Evolutionary conservation across 78 protist species (phyloP).

Genomic region (Anaeramoeba flamelloides): DNA sequence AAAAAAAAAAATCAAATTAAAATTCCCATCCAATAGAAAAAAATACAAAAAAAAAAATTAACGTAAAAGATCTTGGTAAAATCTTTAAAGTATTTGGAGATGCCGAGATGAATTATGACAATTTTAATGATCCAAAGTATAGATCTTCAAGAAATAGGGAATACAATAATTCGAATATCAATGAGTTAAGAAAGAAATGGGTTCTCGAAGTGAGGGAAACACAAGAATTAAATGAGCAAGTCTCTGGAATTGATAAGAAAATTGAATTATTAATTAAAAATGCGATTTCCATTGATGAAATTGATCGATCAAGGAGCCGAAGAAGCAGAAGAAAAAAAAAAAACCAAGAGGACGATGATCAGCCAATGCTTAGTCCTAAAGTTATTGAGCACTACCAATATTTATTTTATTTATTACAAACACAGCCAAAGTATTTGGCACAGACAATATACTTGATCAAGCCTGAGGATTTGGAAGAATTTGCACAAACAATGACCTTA

Average conservation of each 20-base stretch:
- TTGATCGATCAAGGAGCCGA: not conserved
- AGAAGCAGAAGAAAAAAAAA: slow-evolving; percentile 24
- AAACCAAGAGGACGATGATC: slow-evolving; percentile 31
- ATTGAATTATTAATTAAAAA: slow-evolving; percentile 52
- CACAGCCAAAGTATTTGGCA: slow-evolving; percentile 62
- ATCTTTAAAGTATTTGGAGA: too few relatives aligned
- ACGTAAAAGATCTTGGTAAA: too few relatives aligned
- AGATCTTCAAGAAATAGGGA: too few relatives aligned
- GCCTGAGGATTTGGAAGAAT: slow-evolving; percentile 48
- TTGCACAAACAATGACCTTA: slow-evolving; percentile 49
- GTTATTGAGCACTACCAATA: slow-evolving; percentile 36
- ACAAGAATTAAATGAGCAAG: not conserved
- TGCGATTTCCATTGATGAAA: slow-evolving; percentile 37
- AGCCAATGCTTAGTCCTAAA: slow-evolving; percentile 37
- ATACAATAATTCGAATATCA: too few relatives aligned
- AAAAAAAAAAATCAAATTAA: too few relatives aligned
- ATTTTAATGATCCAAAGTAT: too few relatives aligned
- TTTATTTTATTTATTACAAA: slow-evolving; percentile 50
- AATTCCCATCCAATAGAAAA: too few relatives aligned
- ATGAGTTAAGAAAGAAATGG: not conserved
- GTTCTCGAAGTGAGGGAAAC: not conserved
- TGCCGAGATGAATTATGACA: too few relatives aligned
- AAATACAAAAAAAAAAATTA: too few relatives aligned
- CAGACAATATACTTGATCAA: slow-evolving; percentile 23
- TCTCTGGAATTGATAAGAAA: slow-evolving; percentile 32